Conservation (phyloP, 805 yeast genomes). For the Pichia heedii region DNA sequence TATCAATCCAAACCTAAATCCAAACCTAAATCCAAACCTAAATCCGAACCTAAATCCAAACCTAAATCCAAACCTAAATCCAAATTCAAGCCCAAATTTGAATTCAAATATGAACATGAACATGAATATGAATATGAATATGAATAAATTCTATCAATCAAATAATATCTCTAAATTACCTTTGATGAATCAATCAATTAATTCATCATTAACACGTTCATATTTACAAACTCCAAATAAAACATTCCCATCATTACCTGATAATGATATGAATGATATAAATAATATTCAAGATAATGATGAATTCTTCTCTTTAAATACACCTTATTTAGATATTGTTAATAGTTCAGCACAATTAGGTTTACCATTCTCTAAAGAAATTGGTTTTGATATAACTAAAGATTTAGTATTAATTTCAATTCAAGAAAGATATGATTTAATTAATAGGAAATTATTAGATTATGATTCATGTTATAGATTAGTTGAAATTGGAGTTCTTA, state of each 20-base stretch:
- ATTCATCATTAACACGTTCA: conserved; percentile 8
- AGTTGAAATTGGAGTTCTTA: conserved; percentile 42
- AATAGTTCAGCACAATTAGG: conserved; percentile 14
- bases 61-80: too few species aligned
- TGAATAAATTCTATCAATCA: not conserved
- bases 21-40: not conserved
- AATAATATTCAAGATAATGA: conserved; percentile 7
- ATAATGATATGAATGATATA: not conserved
- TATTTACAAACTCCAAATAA: not conserved
- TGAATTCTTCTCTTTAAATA: conserved; percentile 9
- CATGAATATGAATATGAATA: not conserved
- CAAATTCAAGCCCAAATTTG: not conserved
- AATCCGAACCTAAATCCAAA: not conserved
- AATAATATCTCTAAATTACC: not conserved
- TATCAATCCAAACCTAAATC: not conserved
- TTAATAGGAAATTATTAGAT: conserved; percentile 35
- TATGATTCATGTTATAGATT: conserved; percentile 36
- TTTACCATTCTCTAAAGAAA: conserved; percentile 20
- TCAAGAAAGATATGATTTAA: conserved; percentile 13
- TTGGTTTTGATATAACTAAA: conserved; percentile 15
- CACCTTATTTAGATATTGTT: conserved; percentile 14
- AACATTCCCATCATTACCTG: too few species aligned
- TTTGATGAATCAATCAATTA: not conserved
- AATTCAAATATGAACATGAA: not conserved
- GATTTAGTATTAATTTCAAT: conserved; percentile 4